A percentile compares a stretch with the other conserved stretches of the same genome.
Conservation (phyloP, 768 basidiomycete genomes). For the Kwoniella bestiolae region DNA sequence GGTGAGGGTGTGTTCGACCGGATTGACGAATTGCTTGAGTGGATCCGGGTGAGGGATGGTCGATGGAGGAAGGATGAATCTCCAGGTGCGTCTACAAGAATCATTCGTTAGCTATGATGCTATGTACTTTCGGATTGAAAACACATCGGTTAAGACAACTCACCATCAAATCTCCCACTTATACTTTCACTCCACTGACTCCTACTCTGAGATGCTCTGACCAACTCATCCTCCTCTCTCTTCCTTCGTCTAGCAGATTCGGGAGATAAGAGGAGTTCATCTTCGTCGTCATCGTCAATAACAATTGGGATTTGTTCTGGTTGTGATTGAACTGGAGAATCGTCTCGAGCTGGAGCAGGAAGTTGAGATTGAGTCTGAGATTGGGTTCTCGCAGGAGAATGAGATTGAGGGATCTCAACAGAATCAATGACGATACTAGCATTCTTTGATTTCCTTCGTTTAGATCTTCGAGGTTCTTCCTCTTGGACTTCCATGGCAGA, state of each 20-base stretch:
- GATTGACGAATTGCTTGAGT: background rate
- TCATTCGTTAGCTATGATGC: no score
- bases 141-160: conserved; percentile 6
- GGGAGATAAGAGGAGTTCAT: conserved; percentile 37
- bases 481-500: background rate
- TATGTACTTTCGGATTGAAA: no score
- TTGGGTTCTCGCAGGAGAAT: background rate
- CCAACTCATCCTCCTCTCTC: conserved; percentile 30
- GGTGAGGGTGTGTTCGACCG: background rate
- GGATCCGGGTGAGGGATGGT: background rate
- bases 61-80: conserved; percentile 1
- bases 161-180: conserved; percentile 39
- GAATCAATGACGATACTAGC: no score
- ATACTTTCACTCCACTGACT: conserved; percentile 15
- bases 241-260: conserved; percentile 32
- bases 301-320: background rate
- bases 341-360: background rate
- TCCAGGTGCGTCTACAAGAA: conserved; percentile 29
- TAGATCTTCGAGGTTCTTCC: conserved; percentile 18
- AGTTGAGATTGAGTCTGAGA: background rate
- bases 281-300: conserved; percentile 31
- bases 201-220: conserved; percentile 14
- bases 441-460: conserved; percentile 5
- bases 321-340: background rate
- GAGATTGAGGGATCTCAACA: no score